Percentiles rank a stretch among this genome's conserved stretches.
Conservation (phyloP, 257 asterid genomes). For the Cinchona pubescens region DNA sequence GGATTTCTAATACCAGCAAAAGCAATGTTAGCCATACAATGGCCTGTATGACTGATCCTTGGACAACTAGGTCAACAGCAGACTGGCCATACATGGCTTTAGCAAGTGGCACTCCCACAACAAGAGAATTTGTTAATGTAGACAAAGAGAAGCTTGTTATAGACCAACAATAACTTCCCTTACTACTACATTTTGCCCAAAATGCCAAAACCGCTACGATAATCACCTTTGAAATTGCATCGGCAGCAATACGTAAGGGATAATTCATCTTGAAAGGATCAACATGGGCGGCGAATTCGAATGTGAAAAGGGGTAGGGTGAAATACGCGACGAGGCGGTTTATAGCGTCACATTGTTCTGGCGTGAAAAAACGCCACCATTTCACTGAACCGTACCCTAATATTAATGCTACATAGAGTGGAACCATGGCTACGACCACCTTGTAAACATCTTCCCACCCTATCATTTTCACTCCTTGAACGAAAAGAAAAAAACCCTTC, state of each 20-base stretch:
- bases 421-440: slow-evolving; percentile 49
- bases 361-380: slow-evolving; percentile 57
- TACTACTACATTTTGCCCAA: slow-evolving; percentile 48
- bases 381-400: slow-evolving; percentile 53
- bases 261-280: slow-evolving; percentile 63
- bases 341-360: slow-evolving; percentile 50
- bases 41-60: slow-evolving; percentile 45
- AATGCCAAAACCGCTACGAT: slow-evolving; percentile 29
- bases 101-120: slow-evolving; percentile 59
- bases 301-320: slow-evolving; percentile 52
- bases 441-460: slow-evolving; percentile 55
- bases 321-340: slow-evolving; percentile 37
- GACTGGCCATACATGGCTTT: slow-evolving; percentile 56
- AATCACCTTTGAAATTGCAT: slow-evolving; percentile 46
- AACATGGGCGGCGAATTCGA: slow-evolving; percentile 49
- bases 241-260: slow-evolving; percentile 44
- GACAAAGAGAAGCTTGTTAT: slow-evolving; percentile 57
- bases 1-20: slow-evolving; percentile 43
- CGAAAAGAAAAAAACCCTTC: background rate
- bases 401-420: slow-evolving; percentile 49
- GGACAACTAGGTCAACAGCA: slow-evolving; percentile 53
- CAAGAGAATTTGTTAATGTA: slow-evolving; percentile 49
- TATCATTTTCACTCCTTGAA: slow-evolving; percentile 37
- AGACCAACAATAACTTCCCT: slow-evolving; percentile 50
- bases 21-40: slow-evolving; percentile 50